phyloP scores from a whole-genome alignment of 192 early-diverging fungal species.

The Backusella mclennaniae region DNA sequence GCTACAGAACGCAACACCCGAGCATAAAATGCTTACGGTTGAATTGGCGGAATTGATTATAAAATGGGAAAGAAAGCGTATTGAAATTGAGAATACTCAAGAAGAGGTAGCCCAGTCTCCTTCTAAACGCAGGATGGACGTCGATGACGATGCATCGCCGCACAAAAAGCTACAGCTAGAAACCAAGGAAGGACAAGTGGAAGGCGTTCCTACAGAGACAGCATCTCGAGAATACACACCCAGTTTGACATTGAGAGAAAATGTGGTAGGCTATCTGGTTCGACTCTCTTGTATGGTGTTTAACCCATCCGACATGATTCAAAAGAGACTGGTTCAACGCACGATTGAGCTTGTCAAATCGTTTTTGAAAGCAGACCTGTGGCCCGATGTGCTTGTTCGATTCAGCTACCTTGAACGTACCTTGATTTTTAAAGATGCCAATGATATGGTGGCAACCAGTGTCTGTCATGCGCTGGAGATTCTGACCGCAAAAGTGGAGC shows the following conservation, averaged over 20 bases:
- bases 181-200: constrained; percentile 24
- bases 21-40: constrained; percentile 82
- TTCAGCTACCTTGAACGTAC: constrained; percentile 67
- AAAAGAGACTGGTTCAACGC: constrained; percentile 46
- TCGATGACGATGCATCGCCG: not conserved
- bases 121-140: constrained; percentile 11
- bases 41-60: constrained; percentile 91
- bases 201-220: constrained; percentile 6
- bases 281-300: constrained; percentile 60
- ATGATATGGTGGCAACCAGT: constrained; percentile 47
- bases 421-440: constrained; percentile 52
- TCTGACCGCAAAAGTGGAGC: constrained; percentile 55
- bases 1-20: constrained; percentile 78
- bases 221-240: constrained; percentile 43
- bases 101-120: not conserved
- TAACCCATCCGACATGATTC: constrained; percentile 45
- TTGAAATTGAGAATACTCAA: constrained; percentile 22
- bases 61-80: constrained; percentile 81
- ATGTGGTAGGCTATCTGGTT: constrained; percentile 57
- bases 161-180: constrained; percentile 34
- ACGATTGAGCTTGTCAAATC: constrained; percentile 63
- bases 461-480: constrained; percentile 70
- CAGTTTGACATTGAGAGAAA: constrained; percentile 51
- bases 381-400: constrained; percentile 71
- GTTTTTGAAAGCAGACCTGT: constrained; percentile 57